phyloP scores from a whole-genome alignment of 345 rosid species.

The Carallia brachiata region DNA sequence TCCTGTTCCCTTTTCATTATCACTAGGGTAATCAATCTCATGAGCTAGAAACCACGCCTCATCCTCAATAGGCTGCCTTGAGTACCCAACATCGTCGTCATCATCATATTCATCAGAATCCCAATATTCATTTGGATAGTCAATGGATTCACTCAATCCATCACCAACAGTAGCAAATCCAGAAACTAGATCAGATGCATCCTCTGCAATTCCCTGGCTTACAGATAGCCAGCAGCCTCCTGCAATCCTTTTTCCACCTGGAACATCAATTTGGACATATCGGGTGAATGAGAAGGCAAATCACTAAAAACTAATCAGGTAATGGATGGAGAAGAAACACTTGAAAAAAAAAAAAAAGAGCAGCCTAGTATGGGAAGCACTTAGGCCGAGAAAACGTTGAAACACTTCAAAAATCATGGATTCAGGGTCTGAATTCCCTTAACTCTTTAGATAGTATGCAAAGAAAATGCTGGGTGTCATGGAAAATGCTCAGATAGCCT shows the following conservation, averaged over 20 bases:
- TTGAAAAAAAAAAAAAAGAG: no score
- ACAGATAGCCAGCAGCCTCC: slow-evolving; percentile 98
- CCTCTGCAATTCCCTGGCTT: slow-evolving; percentile 96
- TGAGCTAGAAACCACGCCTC: slow-evolving; percentile 99
- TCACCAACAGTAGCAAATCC: slow-evolving; percentile 98
- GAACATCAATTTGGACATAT: slow-evolving; percentile 23
- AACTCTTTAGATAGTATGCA: no score
- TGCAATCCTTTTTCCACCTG: slow-evolving; percentile 76
- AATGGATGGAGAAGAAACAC: no score
- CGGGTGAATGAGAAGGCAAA: slow-evolving; percentile 3
- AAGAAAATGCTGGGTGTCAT: background rate
- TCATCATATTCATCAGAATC: slow-evolving; percentile 99
- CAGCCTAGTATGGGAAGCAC: no score
- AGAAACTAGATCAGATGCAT: slow-evolving; percentile 92
- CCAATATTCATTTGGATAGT: slow-evolving; percentile 93
- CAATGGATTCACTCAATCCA: slow-evolving; percentile 90
- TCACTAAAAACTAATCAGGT: no score
- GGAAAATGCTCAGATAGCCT: background rate
- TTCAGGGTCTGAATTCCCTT: background rate
- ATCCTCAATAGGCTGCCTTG: slow-evolving; percentile 97
- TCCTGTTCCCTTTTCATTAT: slow-evolving; percentile 88
- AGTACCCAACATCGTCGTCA: slow-evolving; percentile 96
- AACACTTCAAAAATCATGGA: no score
- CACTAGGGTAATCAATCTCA: slow-evolving; percentile 98
- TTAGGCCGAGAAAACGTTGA: no score